Evolutionary conservation across 2,329 filamentous ascomycete genomes (phyloP).

Genomic region (Dryadomyces quercivorus): DNA sequence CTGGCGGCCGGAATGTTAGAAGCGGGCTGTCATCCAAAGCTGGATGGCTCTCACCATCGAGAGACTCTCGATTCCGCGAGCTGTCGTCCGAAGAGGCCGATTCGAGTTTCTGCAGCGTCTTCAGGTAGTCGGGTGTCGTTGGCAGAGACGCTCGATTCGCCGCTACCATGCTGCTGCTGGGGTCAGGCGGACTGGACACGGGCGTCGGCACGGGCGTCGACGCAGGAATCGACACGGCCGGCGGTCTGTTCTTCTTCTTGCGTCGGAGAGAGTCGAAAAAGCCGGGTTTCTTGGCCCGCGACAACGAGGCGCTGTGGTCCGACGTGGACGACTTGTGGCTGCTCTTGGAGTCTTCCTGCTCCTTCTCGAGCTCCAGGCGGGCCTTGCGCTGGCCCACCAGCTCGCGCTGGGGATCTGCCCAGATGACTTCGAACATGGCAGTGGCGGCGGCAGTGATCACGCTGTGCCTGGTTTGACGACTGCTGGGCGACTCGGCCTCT

Average conservation of each 20-base stretch:
- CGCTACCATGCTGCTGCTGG: background rate
- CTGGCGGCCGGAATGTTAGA: slow-evolving; percentile 13
- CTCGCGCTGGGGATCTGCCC: slow-evolving; percentile 43
- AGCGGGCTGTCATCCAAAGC: background rate
- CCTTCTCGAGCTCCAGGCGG: slow-evolving; percentile 31
- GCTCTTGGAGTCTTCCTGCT: slow-evolving; percentile 17
- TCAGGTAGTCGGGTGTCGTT: background rate
- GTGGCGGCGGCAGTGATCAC: background rate
- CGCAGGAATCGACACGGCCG: no score
- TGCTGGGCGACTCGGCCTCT: no score
- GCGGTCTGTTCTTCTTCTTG: slow-evolving; percentile 1
- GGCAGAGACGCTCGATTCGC: background rate
- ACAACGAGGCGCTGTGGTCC: slow-evolving; percentile 30
- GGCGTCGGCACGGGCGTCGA: background rate
- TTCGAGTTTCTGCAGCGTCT: background rate
- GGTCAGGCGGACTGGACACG: background rate
- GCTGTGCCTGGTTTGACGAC: background rate
- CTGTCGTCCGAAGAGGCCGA: slow-evolving; percentile 3
- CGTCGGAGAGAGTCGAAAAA: slow-evolving; percentile 28
- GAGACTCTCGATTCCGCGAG: slow-evolving; percentile 8
- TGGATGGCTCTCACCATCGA: slow-evolving; percentile 7
- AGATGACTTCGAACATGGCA: slow-evolving; percentile 47
- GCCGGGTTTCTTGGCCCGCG: slow-evolving; percentile 23
- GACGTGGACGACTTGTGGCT: slow-evolving; percentile 25
- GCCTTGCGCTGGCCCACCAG: slow-evolving; percentile 38